Percentiles rank a stretch among this genome's conserved stretches.
Conservation (phyloP, 2,329 filamentous ascomycete genomes). For the Camptophora hylomeconis region DNA sequence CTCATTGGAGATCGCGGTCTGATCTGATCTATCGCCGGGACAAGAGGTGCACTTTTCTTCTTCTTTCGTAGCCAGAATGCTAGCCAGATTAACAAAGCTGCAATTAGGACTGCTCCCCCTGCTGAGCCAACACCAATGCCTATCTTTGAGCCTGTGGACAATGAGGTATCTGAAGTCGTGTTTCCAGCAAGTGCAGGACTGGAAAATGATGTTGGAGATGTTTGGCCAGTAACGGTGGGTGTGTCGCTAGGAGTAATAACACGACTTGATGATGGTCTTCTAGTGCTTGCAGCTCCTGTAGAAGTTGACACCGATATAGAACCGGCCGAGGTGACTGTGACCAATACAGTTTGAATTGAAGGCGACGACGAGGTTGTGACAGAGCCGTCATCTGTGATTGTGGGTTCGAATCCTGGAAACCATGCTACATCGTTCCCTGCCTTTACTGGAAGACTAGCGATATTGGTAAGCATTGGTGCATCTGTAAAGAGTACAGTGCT, state of each 20-base stretch:
- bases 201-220: background rate
- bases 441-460: conserved; percentile 10
- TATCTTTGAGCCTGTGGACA: conserved; percentile 9
- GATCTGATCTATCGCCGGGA: background rate
- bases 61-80: conserved; percentile 3
- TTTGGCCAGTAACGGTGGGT: too few relatives aligned
- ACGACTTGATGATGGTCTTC: background rate
- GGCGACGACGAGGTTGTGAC: conserved; percentile 2
- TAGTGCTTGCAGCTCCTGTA: background rate
- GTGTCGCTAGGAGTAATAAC: too few relatives aligned
- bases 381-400: background rate
- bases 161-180: background rate
- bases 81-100: conserved; percentile 4
- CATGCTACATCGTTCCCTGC: conserved; percentile 8
- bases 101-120: conserved; percentile 3
- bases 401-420: background rate
- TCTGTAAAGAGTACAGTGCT: conserved; percentile 11
- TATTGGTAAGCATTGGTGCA: conserved; percentile 7
- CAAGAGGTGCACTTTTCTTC: too few relatives aligned
- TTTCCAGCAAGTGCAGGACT: background rate
- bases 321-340: background rate
- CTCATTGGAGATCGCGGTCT: background rate
- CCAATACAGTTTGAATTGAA: background rate
- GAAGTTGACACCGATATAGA: background rate
- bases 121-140: conserved; percentile 10